phyloP scores from a whole-genome alignment of 495 filamentous ascomycete species.

The Trichoderma asperelloides region DNA sequence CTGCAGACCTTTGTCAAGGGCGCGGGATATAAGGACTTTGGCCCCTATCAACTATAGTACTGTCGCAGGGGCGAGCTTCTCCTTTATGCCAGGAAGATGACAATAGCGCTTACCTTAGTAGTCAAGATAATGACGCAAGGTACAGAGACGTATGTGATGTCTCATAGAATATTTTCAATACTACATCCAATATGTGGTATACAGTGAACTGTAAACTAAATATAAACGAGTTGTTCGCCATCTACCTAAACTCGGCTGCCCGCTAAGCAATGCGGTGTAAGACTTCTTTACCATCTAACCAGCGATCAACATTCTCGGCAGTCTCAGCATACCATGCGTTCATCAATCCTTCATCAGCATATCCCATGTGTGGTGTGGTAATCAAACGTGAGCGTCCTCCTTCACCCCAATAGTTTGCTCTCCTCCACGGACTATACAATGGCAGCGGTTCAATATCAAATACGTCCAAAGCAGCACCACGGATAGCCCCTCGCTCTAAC shows the following conservation, averaged over 20 bases:
- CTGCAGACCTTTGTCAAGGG: constrained; percentile 39
- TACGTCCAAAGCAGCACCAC: constrained; percentile 57
- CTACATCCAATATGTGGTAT: too few relatives aligned
- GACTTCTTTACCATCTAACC: constrained; percentile 46
- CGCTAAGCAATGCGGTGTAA: constrained; percentile 18
- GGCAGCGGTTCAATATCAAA: constrained; percentile 60
- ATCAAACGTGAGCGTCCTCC: constrained; percentile 51
- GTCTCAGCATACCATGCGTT: constrained; percentile 55
- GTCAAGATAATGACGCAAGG: too few relatives aligned
- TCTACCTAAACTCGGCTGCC: not conserved
- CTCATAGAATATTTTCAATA: too few relatives aligned
- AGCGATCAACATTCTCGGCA: constrained; percentile 52
- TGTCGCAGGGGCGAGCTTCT: not conserved
- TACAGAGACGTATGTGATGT: too few relatives aligned
- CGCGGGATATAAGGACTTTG: constrained; percentile 30
- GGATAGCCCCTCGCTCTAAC: constrained; percentile 43
- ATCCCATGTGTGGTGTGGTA: constrained; percentile 63
- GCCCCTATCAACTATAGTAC: not conserved
- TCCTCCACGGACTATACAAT: constrained; percentile 50
- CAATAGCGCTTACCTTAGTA: too few relatives aligned
- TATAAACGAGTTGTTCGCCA: too few relatives aligned
- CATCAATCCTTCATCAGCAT: constrained; percentile 53
- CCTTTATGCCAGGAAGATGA: too few relatives aligned
- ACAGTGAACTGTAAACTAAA: too few relatives aligned
- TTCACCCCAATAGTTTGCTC: constrained; percentile 42